Evolutionary conservation across 202 grass and related monocot species (phyloP), one percentile per base, ranked within the genome.

Genomic region (Carex arenaria): DNA sequence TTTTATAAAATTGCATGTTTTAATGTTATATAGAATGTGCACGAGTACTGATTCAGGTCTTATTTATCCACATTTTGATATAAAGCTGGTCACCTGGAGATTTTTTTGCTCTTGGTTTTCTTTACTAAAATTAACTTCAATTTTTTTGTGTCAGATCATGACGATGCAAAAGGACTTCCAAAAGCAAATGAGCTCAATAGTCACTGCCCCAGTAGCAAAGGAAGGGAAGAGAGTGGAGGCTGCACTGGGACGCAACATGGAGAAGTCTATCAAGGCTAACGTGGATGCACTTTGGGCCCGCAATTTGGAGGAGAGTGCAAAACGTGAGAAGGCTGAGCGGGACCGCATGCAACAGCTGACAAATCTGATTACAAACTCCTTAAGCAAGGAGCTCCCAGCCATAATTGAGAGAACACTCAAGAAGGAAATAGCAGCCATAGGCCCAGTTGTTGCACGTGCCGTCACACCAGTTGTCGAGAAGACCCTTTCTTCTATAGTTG

Each of bases 251-350:
- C 90, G 92, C 69, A 90, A 84, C 68, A 90, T 98, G 84, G 95
- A 98, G n/a, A 98, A 93, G 67, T 88, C 87, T 10, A 73, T 98
- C 51, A 98, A 98, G 77, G 90, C 90, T 66, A 98, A 93, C 45
- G 43, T 87, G 67, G 95, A 98, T 80, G 92, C 92, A 77, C 85
- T 93, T 83, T 98, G 92, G 95, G 90, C 95, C 69, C 92, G 92
- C 66, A 80, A 87, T 77, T 83, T 91, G 86, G 92, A 98, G 78
- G 95, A 98, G 91, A 93, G 89, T 93, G 87, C 82, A 68, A 94
- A 86, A 80, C 82, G 85, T 84, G 95, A 98, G 82, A 98, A 91
- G 84, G 70, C 78, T 20, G 95, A 98, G 82, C 94, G 81, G 67
- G 95, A 98, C 22, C 84, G 92, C 31, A 85, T 87, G 83, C 89